Percentiles rank a stretch among this genome's conserved stretches.
Evolutionary conservation across 768 basidiomycete species (phyloP).

Genomic region (Tulasnella sp.): DNA sequence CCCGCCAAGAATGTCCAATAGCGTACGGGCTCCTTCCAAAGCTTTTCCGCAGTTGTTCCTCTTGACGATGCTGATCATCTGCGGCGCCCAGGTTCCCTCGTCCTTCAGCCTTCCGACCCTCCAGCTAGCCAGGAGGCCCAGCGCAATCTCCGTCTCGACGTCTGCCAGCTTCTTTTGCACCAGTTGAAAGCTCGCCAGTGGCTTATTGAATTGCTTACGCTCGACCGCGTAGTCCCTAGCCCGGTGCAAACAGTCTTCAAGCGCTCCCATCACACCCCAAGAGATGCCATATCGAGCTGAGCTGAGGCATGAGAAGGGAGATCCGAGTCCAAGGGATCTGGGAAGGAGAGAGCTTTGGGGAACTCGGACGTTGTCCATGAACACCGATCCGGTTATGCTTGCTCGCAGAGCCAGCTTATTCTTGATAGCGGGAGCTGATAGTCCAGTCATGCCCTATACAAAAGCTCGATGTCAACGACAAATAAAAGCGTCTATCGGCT

Average conservation of each 20-base stretch:
- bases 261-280: slow-evolving; percentile 92
- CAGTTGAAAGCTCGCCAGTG: slow-evolving; percentile 92
- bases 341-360: slow-evolving; percentile 64
- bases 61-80: slow-evolving; percentile 94
- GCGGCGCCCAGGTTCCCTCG: slow-evolving; percentile 55
- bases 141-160: slow-evolving; percentile 73
- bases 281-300: slow-evolving; percentile 82
- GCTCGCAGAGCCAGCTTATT: slow-evolving; percentile 88
- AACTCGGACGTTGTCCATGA: slow-evolving; percentile 85
- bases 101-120: slow-evolving; percentile 88
- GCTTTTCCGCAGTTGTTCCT: slow-evolving; percentile 95
- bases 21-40: slow-evolving; percentile 61
- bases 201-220: slow-evolving; percentile 78
- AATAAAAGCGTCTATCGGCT: not conserved
- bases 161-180: slow-evolving; percentile 95
- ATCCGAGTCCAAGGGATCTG: slow-evolving; percentile 61
- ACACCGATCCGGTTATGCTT: slow-evolving; percentile 75
- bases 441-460: slow-evolving; percentile 61
- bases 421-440: slow-evolving; percentile 78
- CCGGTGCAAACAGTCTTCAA: slow-evolving; percentile 78
- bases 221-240: slow-evolving; percentile 80
- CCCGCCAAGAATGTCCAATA: slow-evolving; percentile 87
- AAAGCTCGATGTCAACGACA: not conserved
- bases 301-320: slow-evolving; percentile 88
- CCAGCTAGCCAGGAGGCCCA: slow-evolving; percentile 64